phyloP scores from a whole-genome alignment of 164 flowering plant genomes.

The Vitis amurensis region DNA sequence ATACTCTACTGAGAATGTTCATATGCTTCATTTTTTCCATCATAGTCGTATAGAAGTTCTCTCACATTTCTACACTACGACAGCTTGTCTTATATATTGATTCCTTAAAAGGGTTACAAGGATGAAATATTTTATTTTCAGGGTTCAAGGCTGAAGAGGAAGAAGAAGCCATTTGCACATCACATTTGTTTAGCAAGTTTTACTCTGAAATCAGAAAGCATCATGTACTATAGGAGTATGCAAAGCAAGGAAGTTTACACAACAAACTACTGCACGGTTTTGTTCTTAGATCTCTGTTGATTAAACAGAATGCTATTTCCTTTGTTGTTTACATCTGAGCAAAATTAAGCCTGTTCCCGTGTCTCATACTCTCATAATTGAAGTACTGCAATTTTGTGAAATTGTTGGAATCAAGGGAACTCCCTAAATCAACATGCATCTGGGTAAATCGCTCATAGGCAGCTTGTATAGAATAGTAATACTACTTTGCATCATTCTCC shows the following conservation, averaged over 20 bases:
- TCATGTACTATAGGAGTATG: background rate
- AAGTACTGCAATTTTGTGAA: too few relatives aligned
- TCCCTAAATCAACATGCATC: too few relatives aligned
- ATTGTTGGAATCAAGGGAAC: too few relatives aligned
- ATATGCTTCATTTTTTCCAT: background rate
- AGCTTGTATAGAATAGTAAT: too few relatives aligned
- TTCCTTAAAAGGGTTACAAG: background rate
- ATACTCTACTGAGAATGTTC: background rate
- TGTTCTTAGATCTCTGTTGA: conserved; percentile 21
- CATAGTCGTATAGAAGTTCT: background rate
- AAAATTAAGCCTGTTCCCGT: too few relatives aligned
- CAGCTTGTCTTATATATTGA: background rate
- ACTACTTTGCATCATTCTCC: too few relatives aligned
- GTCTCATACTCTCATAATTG: too few relatives aligned
- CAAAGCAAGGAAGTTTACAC: conserved; percentile 11
- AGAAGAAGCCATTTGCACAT: background rate
- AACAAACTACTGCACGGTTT: conserved; percentile 9
- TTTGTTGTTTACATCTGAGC: background rate
- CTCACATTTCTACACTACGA: too few relatives aligned
- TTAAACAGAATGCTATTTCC: conserved; percentile 2
- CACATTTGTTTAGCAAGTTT: background rate
- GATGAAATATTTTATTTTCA: conserved; percentile 9
- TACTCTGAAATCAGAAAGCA: conserved; percentile 4
- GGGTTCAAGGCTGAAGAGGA: conserved; percentile 33
- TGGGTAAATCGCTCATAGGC: too few relatives aligned